Evolutionary conservation across 1,139 yeast genomes (phyloP), one percentile per base, ranked within the genome.

Genomic region (Blastobotrys indianensis): DNA sequence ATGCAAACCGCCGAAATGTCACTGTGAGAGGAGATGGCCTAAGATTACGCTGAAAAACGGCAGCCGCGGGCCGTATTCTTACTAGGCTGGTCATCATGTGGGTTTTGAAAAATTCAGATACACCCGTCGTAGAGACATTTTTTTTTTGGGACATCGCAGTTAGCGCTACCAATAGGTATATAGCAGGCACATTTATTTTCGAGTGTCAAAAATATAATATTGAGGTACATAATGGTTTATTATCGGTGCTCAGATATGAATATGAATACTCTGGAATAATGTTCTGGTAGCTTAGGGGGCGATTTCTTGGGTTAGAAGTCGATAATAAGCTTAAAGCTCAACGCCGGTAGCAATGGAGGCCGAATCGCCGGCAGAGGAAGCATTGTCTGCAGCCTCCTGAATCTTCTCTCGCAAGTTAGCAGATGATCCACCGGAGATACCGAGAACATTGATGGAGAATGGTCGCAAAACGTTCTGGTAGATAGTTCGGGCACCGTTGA

Each of bases 401-500:
- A 62, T 57, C 58, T 59, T 58, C 58, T 64, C 69, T 55, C 58
- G 61, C 46, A 65, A 56, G 25, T 51, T 42, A 34, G 60, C 48
- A 28, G 65, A 58, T 16, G 66, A 54, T 10, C 62, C 60, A 23
- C 53, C 48, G 20, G 51, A 50, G 30, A 53, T 45, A 47, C 69
- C 66, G 48, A 71, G 62, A 52, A 80, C 65, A 60, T 76, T 79
- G 55, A 80, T 80, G 54, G 92, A 70, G 52, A 86, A 57, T 55
- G 98, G 98, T 62, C 78, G 77, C 62, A 92, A 73, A 33, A 84
- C 60, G 48, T 70, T 65, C 47, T 64, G 60, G 75, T 86, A 92
- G 48, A 94, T 77, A 49, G 80, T 54, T 49, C 72, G 72, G 49
- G 97, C 94, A 61, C 98, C 98, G 51, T 87, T 84, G 62, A 84